A percentile compares a stretch with the other conserved stretches of the same genome.
Conservation (phyloP, 257 asterid genomes). For the Solanum appendiculatum region DNA sequence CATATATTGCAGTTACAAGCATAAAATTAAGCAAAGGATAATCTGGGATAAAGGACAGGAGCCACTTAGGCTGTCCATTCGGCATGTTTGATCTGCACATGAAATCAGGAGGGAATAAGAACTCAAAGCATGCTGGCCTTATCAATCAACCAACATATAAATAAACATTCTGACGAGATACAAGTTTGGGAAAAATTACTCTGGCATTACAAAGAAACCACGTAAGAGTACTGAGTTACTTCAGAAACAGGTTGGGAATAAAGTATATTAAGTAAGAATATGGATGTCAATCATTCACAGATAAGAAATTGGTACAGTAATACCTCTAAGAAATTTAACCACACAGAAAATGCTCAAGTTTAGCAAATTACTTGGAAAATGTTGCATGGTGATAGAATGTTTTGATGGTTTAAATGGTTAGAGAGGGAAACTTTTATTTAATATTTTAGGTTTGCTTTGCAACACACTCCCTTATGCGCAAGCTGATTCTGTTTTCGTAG, state of each 20-base stretch:
- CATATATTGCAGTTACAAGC: slow-evolving; percentile 76
- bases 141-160: not conserved
- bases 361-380: not conserved
- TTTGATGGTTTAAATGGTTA: not conserved
- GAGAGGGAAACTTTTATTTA: not conserved
- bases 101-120: not conserved
- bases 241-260: not conserved
- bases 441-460: not conserved
- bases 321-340: not conserved
- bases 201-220: not conserved
- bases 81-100: slow-evolving; percentile 70
- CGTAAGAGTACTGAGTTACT: not conserved
- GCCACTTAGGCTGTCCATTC: slow-evolving; percentile 98
- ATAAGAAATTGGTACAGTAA: not conserved
- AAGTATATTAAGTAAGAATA: not conserved
- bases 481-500: not conserved
- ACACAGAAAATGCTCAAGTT: not conserved
- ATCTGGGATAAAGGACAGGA: slow-evolving; percentile 77
- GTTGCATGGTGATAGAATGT: not conserved
- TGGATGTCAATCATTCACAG: not conserved
- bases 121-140: not conserved
- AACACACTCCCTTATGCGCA: not conserved
- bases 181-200: not conserved
- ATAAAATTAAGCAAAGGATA: slow-evolving; percentile 94
- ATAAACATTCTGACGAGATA: not conserved